phyloP scores from a whole-genome alignment of 1,284 basidiomycete genomes.

The Boletus semigastroideus region DNA sequence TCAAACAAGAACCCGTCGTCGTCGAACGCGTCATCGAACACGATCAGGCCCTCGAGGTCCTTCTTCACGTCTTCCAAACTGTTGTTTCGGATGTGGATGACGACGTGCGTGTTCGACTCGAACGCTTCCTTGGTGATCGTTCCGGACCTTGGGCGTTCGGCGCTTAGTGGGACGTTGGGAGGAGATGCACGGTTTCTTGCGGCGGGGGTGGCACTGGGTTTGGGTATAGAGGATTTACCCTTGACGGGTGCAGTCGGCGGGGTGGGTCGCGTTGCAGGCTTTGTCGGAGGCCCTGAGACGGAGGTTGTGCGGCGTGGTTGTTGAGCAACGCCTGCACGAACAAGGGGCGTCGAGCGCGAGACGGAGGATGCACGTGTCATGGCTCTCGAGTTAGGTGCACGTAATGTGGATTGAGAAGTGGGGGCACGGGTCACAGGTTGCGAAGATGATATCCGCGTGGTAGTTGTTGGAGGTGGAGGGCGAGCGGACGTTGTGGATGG shows the following conservation, averaged over 20 bases:
- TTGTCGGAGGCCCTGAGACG: slow-evolving; percentile 11
- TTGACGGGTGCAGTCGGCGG: background rate
- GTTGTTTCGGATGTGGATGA: slow-evolving; percentile 16
- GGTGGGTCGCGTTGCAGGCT: slow-evolving; percentile 7
- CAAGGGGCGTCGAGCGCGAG: slow-evolving; percentile 18
- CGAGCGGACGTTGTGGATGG: slow-evolving; percentile 5
- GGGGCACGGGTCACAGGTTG: slow-evolving; percentile 25
- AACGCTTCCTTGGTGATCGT: slow-evolving; percentile 31
- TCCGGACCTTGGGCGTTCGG: slow-evolving; percentile 22
- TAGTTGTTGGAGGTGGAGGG: slow-evolving; percentile 4
- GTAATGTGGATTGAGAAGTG: slow-evolving; percentile 25
- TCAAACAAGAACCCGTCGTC: slow-evolving; percentile 30
- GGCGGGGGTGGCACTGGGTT: background rate
- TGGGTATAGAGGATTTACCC: slow-evolving; percentile 7
- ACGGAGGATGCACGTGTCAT: slow-evolving; percentile 20
- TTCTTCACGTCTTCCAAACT: slow-evolving; percentile 33
- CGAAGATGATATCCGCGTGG: slow-evolving; percentile 10
- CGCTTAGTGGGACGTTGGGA: background rate
- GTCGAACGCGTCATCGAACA: slow-evolving; percentile 30
- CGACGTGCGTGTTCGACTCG: slow-evolving; percentile 25
- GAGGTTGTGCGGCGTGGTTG: slow-evolving; percentile 13
- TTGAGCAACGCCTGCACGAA: slow-evolving; percentile 1
- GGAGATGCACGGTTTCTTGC: background rate
- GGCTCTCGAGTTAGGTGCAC: slow-evolving; percentile 15
- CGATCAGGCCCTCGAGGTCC: slow-evolving; percentile 31